Percentiles rank a stretch among this genome's conserved stretches.
Conservation (phyloP, 306 rosid genomes). For the Rosa multiflora region DNA sequence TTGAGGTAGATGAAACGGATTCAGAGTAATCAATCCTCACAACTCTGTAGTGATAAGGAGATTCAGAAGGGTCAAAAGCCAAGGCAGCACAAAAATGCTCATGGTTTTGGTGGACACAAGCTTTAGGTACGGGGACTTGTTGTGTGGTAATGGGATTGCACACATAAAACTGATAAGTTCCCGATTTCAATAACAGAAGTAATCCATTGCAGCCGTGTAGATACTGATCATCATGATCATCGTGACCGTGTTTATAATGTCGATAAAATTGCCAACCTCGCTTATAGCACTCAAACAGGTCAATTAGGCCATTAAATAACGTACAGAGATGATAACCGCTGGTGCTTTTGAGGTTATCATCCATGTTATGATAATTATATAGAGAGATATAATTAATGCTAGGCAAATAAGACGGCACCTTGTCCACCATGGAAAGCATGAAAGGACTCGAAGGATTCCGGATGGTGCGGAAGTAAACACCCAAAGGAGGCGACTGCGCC, state of each 20-base stretch:
- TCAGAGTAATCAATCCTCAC: background rate
- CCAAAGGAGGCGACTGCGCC: slow-evolving; percentile 4
- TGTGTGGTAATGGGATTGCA: background rate
- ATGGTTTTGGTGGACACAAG: background rate
- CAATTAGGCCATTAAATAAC: background rate
- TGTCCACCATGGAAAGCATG: background rate
- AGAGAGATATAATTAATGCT: background rate
- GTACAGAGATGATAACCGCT: background rate
- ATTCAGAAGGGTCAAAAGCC: slow-evolving; percentile 5
- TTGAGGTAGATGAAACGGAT: background rate
- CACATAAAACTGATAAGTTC: background rate
- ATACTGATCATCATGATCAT: background rate
- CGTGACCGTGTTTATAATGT: background rate
- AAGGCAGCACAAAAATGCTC: slow-evolving; percentile 3
- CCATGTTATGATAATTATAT: background rate
- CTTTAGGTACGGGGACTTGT: background rate
- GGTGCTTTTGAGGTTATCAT: background rate
- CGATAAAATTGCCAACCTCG: background rate
- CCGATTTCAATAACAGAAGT: background rate
- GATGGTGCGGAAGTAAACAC: background rate
- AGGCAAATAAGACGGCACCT: background rate
- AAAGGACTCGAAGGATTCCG: background rate
- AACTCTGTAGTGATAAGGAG: background rate
- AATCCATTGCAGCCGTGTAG: slow-evolving; percentile 9
- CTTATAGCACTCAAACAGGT: background rate